A percentile compares a stretch with the other conserved stretches of the same genome.
These are phyloP conservation scores for Hibiscus syriacus DNA, from an alignment of 345 rosid genomes.

Conservation along the genomic window DNA sequence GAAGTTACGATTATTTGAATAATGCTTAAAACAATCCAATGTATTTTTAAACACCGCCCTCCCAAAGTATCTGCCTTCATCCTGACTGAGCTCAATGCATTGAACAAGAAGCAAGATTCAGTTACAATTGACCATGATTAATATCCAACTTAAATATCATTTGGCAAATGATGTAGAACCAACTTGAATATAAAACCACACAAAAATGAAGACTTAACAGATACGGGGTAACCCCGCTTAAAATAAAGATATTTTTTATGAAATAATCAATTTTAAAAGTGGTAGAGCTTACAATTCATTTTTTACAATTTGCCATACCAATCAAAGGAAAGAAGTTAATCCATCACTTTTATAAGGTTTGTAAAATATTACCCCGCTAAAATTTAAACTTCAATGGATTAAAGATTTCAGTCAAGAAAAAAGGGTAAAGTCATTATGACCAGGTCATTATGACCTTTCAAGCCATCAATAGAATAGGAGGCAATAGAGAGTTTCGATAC, in stretches of 20 bases:
- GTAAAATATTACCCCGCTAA: not conserved
- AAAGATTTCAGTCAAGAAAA: not conserved
- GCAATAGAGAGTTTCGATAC: conserved; percentile 4
- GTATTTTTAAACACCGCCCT: not conserved
- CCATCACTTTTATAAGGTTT: not conserved
- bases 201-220: not conserved
- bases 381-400: not conserved
- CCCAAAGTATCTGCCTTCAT: not conserved
- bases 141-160: not conserved
- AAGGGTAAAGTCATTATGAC: not conserved
- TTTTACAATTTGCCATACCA: not conserved
- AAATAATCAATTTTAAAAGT: not conserved
- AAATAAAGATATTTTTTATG: not conserved
- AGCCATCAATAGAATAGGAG: conserved; percentile 1
- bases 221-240: not conserved
- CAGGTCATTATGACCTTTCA: not conserved
- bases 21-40: not conserved
- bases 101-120: not conserved
- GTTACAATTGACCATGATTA: not conserved
- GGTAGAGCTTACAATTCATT: not conserved
- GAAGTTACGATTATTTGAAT: not conserved
- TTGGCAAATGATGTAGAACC: not conserved
- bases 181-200: not conserved
- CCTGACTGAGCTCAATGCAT: not conserved
- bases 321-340: not conserved